A percentile compares a stretch with the other conserved stretches of the same genome.
Evolutionary conservation across 2,329 filamentous ascomycete species (phyloP).

Genomic region (Colletotrichum phormii): DNA sequence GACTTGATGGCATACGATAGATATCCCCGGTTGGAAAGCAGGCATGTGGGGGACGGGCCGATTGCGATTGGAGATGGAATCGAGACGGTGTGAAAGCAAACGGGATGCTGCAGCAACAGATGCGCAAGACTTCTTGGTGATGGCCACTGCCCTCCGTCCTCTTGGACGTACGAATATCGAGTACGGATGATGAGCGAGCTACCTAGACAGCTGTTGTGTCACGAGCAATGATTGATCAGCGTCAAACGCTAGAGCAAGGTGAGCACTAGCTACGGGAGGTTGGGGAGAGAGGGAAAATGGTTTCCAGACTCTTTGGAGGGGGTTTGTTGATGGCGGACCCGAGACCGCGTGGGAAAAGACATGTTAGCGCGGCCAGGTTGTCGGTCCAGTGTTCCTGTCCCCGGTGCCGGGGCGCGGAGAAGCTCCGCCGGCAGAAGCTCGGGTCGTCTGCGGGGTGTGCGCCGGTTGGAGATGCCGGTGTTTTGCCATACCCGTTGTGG

Average conservation of each 20-base stretch:
- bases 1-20: background rate
- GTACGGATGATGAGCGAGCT: background rate
- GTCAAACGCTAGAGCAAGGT: background rate
- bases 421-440: constrained; percentile 3
- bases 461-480: background rate
- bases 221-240: background rate
- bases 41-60: background rate
- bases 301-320: background rate
- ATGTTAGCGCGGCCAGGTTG: background rate
- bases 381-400: background rate
- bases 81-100: background rate
- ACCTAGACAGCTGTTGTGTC: background rate
- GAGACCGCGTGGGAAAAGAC: background rate
- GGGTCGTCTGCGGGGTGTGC: background rate
- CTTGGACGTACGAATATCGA: background rate
- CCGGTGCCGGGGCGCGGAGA: background rate
- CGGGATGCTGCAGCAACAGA: background rate
- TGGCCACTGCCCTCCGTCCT: background rate
- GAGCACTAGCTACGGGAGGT: background rate
- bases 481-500: background rate
- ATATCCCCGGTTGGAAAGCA: background rate
- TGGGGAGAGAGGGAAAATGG: background rate
- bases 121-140: background rate
- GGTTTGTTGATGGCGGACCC: no score
- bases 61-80: background rate